Base-by-base conservation (phyloP, 2,329 filamentous ascomycete genomes). In the Penicillium sp. region DNA sequence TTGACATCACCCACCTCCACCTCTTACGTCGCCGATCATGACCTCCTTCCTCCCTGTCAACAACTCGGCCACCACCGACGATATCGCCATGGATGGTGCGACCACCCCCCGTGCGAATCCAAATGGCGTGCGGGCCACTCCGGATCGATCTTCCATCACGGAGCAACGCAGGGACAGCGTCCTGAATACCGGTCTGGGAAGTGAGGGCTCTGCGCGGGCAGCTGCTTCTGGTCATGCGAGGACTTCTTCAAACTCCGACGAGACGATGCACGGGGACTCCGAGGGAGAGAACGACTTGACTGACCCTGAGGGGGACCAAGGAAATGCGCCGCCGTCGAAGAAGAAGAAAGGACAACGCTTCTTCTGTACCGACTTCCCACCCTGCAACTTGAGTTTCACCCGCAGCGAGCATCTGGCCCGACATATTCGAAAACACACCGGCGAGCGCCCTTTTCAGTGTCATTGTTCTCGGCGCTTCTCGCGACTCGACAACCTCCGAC, bases 321-420 rank as follows among this genome's bases (percentile, higher is more conserved):
- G 80, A 9, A 85, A 88, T 41, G 84, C 34, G n/a, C 84, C 87
- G 56, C 88, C 89, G 7, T 86, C 83, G 46, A 96, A 95, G 76
- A 97, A 97, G 82, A 97, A 96, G 77, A 96, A 96, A 73, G 91
- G 91, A 0, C 91, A 97, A 71, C 85, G 91, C 39, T 99, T 99
- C 73, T 97, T 93, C 73, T 99, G 94, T 75, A 95, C 89, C 3
- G 91, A 96, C 26, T 97, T 91, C 63, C 93, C 93, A 21, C 92
- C 92, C 3, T 99, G 94, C 73, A 92, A 88, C 65, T 73, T 99
- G 51, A 97, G 91, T 72, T 99, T 99, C 69, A 97, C 94, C 0
- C 81, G 94, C 56, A 97, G 93, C 67, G 94, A 99, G 70, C 94
- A 99, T 77, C 74, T 99, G 54, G 93, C 93, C 13, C 84, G 94